Base-by-base conservation (phyloP, 2,329 filamentous ascomycete species). In the Stemphylium vesicarium region DNA sequence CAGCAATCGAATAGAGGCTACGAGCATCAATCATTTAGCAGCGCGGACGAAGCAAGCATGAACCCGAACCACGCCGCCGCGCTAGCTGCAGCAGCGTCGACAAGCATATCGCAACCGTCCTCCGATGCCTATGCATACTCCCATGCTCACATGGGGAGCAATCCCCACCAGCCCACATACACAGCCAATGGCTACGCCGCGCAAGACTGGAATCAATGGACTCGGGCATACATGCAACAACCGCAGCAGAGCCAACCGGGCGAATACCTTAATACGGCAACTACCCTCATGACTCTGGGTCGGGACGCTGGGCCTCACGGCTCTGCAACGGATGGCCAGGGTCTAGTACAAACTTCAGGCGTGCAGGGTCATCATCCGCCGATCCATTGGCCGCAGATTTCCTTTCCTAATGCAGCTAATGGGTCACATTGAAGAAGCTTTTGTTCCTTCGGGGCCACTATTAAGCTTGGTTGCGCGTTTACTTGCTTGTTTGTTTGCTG, bases 231-330 rank as follows among this genome's bases (percentile, higher is more conserved):
- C 36, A 73, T 68, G 58, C 63, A 72, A 50, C 65, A 65, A 18
- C 46, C 53, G 26, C 40, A 44, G 12, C 64, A 61, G 29, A 43
- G 62, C 43, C 64, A 68, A 29, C 59, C 66, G 12, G 65, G 68
- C 29, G 72, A 75, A 22, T 75, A 73, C 45, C 61, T 77, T n/a
- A 74, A 74, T 53, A 73, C 71, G 20, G 75, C 75, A 24, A 76
- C 66, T 20, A 75, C 75, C 1, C 68, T 77, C 26, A 75, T 78
- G 66, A 69, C 73, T 2, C 63, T 77, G 8, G 68, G 71, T n/a
- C 66, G 72, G 32, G 71, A 72, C 31, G 55, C 62, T 3, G 58
- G 45, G 4, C 53, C 60, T 33, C 64, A 69, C 39, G 65, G 44
- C 32, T 45, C 61, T 4, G 62, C 58, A 3, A 59, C 53, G 16